Evolutionary conservation across 306 rosid genomes (phyloP), one percentile per base, ranked within the genome.

Genomic region (Begonia masoniana): DNA sequence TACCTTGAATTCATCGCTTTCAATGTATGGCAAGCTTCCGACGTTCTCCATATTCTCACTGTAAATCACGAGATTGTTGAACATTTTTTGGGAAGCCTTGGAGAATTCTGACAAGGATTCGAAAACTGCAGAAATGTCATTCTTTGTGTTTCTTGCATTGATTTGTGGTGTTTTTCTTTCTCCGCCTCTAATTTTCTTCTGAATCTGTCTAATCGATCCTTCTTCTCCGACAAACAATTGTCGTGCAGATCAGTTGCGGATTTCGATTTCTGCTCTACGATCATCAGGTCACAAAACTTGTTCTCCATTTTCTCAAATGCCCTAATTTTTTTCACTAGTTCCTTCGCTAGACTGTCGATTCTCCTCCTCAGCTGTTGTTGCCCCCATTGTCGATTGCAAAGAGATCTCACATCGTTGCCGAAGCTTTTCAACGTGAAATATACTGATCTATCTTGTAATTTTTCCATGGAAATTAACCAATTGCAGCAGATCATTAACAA

Each of bases 291-390:
- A 2, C 77, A 78, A 72, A 81, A 59, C 81, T 71, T 78, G 45
- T 62, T 62, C 61, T 81, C 83, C 15, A 66, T 59, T 74, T 78
- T 77, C 63, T 78, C 68, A 36, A 74, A 73, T 19, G 81, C 76
- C 10, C 55, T 47, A 59, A 31, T 50, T 62, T 72, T 78, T 67
- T 77, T 66, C 41, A 83, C 88, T 0, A 86, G 80, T 14, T 81
- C 78, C 69, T 84, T 83, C 12, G 78, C 79, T 42, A 86, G 43
- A 57, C 62, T 66, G 9, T 83, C 95, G 52, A 86, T 93, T 76
- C 63, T 92, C 82, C 94, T 70, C 57, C 83, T 92, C 55, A 86
- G 99, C 41, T 77, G 84, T 67, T 73, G 94, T 71, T 92, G 96
- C 57, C 83, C 80, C 36, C 80, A 77, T 71, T 92, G 99, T 50